A percentile compares a stretch with the other conserved stretches of the same genome.
These are phyloP conservation scores for Parafenestella ontariensis DNA, from an alignment of 2,329 filamentous ascomycete genomes.

Conservation along the genomic window DNA sequence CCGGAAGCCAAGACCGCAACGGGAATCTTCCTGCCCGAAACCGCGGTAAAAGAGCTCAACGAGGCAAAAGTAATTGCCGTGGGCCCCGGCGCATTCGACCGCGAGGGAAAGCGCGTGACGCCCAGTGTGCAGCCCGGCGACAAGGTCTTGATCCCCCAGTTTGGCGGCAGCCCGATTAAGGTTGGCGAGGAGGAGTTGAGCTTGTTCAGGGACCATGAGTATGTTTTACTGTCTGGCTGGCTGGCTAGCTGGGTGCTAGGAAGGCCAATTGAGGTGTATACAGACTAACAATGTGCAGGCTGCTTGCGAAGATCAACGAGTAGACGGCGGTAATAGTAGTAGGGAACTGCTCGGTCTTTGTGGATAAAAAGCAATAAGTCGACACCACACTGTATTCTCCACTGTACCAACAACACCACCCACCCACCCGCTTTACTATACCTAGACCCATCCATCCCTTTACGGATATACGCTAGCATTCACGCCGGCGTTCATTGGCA, in stretches of 20 bases:
- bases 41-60: conserved; percentile 96
- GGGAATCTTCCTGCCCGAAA: conserved; percentile 98
- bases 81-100: conserved; percentile 85
- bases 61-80: conserved; percentile 96
- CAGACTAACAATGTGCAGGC: conserved; percentile 61
- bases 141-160: conserved; percentile 94
- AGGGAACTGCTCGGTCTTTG: too few species aligned
- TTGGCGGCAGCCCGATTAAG: conserved; percentile 93
- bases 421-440: conserved; percentile 13
- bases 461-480: conserved; percentile 40
- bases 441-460: conserved; percentile 8
- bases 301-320: conserved; percentile 99
- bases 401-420: conserved; percentile 38
- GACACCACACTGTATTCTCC: conserved; percentile 38
- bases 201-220: conserved; percentile 98
- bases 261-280: background rate
- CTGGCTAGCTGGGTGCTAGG: too few species aligned
- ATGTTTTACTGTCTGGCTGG: conserved; percentile 58
- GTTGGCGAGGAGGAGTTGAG: conserved; percentile 96
- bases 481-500: conserved; percentile 37
- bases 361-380: too few species aligned
- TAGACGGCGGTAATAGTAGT: too few species aligned
- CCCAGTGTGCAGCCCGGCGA: conserved; percentile 86
- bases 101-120: conserved; percentile 84
- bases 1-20: conserved; percentile 94